A percentile compares a stretch with the other conserved stretches of the same genome.
These are phyloP conservation scores for Gamsiella multidivaricata DNA, from an alignment of 192 early-diverging fungal species.

Conservation along the genomic window DNA sequence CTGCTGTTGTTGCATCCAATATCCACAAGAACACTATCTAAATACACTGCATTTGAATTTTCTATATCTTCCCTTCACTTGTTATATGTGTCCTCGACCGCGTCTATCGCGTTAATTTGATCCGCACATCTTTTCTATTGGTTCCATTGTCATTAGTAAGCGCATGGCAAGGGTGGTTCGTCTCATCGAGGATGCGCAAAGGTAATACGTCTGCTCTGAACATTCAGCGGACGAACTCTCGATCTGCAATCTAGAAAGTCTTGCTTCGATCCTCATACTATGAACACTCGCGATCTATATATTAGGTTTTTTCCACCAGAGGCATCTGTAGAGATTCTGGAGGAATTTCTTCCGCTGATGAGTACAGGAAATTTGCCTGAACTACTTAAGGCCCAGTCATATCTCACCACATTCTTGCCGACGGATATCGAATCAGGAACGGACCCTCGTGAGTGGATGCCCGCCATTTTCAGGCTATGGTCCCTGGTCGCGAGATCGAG, in stretches of 20 bases:
- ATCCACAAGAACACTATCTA: background rate
- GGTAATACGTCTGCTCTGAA: conserved; percentile 34
- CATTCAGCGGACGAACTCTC: background rate
- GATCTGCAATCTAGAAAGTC: too few relatives aligned
- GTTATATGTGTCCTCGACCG: conserved; percentile 1
- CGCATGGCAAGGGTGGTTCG: conserved; percentile 59
- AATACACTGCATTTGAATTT: conserved; percentile 15
- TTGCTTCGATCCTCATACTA: too few relatives aligned
- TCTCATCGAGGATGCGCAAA: conserved; percentile 62
- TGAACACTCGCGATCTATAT: background rate
- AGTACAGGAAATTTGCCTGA: conserved; percentile 74
- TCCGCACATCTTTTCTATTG: conserved; percentile 19
- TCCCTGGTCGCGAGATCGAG: conserved; percentile 69
- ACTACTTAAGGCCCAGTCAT: conserved; percentile 64
- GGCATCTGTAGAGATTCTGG: conserved; percentile 77
- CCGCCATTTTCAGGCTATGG: conserved; percentile 89
- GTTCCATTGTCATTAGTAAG: conserved; percentile 51
- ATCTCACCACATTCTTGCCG: conserved; percentile 80
- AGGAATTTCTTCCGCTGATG: conserved; percentile 80
- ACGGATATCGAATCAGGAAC: conserved; percentile 48
- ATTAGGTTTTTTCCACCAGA: conserved; percentile 75
- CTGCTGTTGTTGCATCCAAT: background rate
- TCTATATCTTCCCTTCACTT: conserved; percentile 2
- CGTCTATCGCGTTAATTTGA: conserved; percentile 17
- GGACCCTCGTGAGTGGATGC: conserved; percentile 74